These are phyloP conservation scores for Aspergillus sclerotioniger DNA, from an alignment of 495 filamentous ascomycete species.

Conservation along the genomic window DNA sequence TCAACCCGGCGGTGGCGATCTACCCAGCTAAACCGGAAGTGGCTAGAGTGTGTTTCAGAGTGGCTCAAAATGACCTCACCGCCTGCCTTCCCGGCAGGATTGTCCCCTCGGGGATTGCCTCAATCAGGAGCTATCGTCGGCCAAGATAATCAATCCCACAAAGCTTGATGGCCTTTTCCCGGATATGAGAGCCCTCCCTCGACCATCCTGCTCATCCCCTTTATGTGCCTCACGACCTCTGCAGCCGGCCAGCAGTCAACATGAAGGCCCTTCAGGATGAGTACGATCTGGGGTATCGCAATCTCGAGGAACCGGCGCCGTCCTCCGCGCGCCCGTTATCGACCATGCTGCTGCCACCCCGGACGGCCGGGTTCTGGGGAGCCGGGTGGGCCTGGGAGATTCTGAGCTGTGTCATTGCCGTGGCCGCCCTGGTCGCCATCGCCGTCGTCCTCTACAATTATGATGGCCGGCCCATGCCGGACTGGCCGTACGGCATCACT, in stretches of 20 bases:
- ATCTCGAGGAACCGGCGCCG: constrained; percentile 14
- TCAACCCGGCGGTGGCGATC: neutral
- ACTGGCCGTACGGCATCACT: constrained; percentile 46
- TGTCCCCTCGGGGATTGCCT: neutral
- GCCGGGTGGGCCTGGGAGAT: constrained; percentile 30
- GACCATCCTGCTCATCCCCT: neutral
- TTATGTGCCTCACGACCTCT: neutral
- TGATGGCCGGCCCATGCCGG: constrained; percentile 36
- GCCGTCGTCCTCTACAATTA: constrained; percentile 33
- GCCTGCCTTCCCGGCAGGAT: neutral
- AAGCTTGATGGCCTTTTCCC: neutral
- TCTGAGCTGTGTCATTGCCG: constrained; percentile 24
- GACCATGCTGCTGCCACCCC: constrained; percentile 18
- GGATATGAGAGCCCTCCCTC: neutral
- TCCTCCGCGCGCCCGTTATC: constrained; percentile 17
- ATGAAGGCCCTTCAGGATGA: constrained; percentile 23
- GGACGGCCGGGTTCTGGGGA: constrained; percentile 21
- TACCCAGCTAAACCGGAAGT: neutral
- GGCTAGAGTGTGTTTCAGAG: neutral
- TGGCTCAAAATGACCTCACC: constrained; percentile 1
- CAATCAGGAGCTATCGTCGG: neutral
- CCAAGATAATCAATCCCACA: neutral
- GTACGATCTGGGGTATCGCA: constrained; percentile 21
- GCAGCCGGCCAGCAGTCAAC: neutral
- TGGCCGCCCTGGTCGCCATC: constrained; percentile 26